Conservation (phyloP, 169 alveolate genomes). For the Plasmodium vivax region DNA sequence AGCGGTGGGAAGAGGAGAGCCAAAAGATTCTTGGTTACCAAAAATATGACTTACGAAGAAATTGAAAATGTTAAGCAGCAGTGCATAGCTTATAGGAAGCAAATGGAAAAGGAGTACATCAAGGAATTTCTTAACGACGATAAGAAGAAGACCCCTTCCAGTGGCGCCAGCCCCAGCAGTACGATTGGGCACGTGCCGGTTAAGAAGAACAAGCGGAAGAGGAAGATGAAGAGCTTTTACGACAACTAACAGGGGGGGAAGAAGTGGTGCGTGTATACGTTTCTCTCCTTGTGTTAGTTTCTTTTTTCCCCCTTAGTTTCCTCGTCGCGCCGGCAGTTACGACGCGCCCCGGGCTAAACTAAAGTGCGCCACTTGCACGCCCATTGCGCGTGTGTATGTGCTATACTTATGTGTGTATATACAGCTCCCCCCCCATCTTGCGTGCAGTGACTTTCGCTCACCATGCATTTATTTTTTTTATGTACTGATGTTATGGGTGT, state of each 20-base stretch:
- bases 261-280: not conserved
- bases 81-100: slow-evolving; percentile 70
- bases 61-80: slow-evolving; percentile 70
- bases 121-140: slow-evolving; percentile 56
- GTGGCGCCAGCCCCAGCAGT: not conserved
- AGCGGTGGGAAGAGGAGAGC: slow-evolving; percentile 75
- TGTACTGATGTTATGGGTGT: not conserved
- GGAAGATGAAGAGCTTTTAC: slow-evolving; percentile 47
- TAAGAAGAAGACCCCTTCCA: slow-evolving; percentile 2
- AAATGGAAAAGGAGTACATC: slow-evolving; percentile 62
- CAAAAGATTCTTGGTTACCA: slow-evolving; percentile 69
- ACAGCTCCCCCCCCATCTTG: not conserved
- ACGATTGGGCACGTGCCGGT: not conserved
- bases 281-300: not conserved
- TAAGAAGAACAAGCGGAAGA: slow-evolving; percentile 22
- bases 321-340: not conserved
- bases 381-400: not conserved
- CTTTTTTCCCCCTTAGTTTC: not conserved
- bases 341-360: not conserved
- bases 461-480: not conserved
- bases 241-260: not conserved
- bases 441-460: not conserved
- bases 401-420: not conserved
- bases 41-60: slow-evolving; percentile 68
- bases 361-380: not conserved